Base-by-base conservation (phyloP, 2,329 filamentous ascomycete species). In the Cryphonectria naterciae region DNA sequence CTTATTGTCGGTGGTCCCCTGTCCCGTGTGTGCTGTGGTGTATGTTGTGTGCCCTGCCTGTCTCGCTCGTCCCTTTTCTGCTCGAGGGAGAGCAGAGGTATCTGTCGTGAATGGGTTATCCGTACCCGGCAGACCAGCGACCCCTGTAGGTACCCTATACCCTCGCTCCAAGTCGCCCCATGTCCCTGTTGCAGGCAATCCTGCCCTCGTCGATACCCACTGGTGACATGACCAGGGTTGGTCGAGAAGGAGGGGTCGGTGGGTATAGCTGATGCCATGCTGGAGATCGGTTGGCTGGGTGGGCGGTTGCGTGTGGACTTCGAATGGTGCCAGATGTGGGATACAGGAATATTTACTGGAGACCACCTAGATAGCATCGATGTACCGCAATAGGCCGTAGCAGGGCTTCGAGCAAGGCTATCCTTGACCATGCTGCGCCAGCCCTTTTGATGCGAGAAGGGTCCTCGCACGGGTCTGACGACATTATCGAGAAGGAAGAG, bases 31-130 rank as follows among this genome's bases (percentile, higher is more conserved):
- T 32, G 28, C 28, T 60, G 28, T 39, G 58, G 54, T 49, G 46
- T 49, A 22, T 49, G 54, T 35, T 15, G 54, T 49, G 25, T 32
- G 54, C 28, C 17, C 22, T 32, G 25, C 19, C 58, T 61, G 58
- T 37, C 58, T 32, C 35, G 61, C 32, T 35, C 74, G 15, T 17
- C 72, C 74, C 25, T 74, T 77, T 49, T 73, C 75, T 5, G 76
- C 76, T 11, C 61, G 70, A 74, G 28, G 49, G 67, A 6, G 32
- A 54, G 22, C 19, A 58, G 65, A 22, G 22, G 65, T 67, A 8
- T 60, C 32, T 60, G 25, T 60, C 19, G 52, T n/a, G 58, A 61
- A n/a, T 61, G 58, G 58, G 58, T n/a, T n/a, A n/a, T 39, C 35
- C 32, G 17, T 61, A 39, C 17, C 58, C 58, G 32, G 58, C 39